Evolutionary conservation across 345 rosid genomes (phyloP).

Genomic region (Ceriops decandra): DNA sequence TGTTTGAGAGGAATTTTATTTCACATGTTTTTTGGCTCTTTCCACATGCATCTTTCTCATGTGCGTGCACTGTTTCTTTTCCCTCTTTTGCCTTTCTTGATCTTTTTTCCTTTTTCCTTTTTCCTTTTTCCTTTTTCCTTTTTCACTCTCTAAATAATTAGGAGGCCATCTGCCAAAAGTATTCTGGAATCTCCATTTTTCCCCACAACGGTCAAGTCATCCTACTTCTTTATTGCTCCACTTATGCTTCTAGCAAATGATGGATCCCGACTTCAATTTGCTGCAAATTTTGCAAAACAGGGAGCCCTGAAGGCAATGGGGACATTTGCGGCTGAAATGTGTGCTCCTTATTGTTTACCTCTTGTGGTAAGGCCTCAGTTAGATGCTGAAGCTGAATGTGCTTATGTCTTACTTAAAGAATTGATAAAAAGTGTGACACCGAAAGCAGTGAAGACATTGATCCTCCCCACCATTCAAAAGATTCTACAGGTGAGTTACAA

Average conservation of each 20-base stretch:
- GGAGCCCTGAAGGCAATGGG: constrained; percentile 90
- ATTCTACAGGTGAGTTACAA: constrained; percentile 71
- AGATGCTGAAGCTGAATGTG: constrained; percentile 77
- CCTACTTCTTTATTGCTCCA: constrained; percentile 78
- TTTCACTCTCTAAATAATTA: constrained; percentile 32
- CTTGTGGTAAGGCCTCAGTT: constrained; percentile 51
- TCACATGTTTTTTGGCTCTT: constrained; percentile 1
- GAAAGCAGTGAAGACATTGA: constrained; percentile 54
- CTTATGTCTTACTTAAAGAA: constrained; percentile 69
- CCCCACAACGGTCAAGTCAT: constrained; percentile 69
- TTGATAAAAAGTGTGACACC: constrained; percentile 65
- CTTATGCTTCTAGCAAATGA: constrained; percentile 70
- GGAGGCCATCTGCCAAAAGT: constrained; percentile 83
- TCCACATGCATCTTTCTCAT: neutral
- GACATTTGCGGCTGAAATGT: constrained; percentile 75
- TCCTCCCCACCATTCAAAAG: constrained; percentile 81
- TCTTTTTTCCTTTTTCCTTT: neutral
- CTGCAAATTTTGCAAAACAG: constrained; percentile 77
- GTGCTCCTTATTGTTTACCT: constrained; percentile 70
- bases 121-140: constrained; percentile 13
- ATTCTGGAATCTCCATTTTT: constrained; percentile 85
- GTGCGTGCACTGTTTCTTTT: constrained; percentile 7
- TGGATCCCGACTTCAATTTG: constrained; percentile 65
- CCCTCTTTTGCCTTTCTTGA: too few relatives aligned
- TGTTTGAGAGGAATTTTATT: constrained; percentile 9